Evolutionary conservation across 768 basidiomycete genomes (phyloP).

Genomic region (Lactifluus pinguis): DNA sequence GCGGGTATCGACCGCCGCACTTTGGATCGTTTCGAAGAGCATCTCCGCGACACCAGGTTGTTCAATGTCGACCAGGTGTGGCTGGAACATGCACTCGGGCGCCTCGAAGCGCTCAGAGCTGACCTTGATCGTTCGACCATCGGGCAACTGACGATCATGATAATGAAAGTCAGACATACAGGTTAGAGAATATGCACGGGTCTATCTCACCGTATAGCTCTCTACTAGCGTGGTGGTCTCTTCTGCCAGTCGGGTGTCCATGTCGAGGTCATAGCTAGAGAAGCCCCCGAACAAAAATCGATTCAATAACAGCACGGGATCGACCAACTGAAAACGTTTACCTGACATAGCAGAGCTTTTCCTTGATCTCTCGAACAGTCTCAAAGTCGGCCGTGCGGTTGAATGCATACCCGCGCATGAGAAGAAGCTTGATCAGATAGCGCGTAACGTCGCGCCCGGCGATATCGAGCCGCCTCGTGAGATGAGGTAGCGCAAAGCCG

Average conservation of each 20-base stretch:
- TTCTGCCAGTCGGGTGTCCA: slow-evolving; percentile 86
- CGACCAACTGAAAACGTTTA: slow-evolving; percentile 23
- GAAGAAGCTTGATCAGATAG: slow-evolving; percentile 97
- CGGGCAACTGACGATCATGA: slow-evolving; percentile 60
- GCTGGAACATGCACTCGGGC: slow-evolving; percentile 99
- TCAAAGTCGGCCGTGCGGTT: slow-evolving; percentile 99
- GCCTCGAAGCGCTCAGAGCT: slow-evolving; percentile 98
- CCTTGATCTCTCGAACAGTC: slow-evolving; percentile 97
- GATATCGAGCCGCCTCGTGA: slow-evolving; percentile 91
- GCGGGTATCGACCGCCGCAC: slow-evolving; percentile 83
- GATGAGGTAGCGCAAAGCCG: slow-evolving; percentile 90
- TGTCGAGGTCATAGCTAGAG: slow-evolving; percentile 86
- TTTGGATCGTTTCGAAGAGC: slow-evolving; percentile 93
- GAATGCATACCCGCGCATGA: slow-evolving; percentile 99
- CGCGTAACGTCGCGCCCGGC: slow-evolving; percentile 97
- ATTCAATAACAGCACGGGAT: too few relatives aligned
- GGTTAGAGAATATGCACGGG: not conserved
- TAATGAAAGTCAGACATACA: slow-evolving; percentile 11
- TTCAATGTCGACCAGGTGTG: slow-evolving; percentile 93
- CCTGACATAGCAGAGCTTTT: slow-evolving; percentile 98
- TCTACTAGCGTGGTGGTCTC: slow-evolving; percentile 96
- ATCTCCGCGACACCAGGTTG: slow-evolving; percentile 98
- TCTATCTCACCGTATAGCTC: slow-evolving; percentile 68
- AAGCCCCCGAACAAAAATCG: not conserved
- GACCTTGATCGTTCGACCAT: slow-evolving; percentile 94